Base-by-base conservation (phyloP, 2,329 filamentous ascomycete genomes). In the Neodidymelliopsis sp. region DNA sequence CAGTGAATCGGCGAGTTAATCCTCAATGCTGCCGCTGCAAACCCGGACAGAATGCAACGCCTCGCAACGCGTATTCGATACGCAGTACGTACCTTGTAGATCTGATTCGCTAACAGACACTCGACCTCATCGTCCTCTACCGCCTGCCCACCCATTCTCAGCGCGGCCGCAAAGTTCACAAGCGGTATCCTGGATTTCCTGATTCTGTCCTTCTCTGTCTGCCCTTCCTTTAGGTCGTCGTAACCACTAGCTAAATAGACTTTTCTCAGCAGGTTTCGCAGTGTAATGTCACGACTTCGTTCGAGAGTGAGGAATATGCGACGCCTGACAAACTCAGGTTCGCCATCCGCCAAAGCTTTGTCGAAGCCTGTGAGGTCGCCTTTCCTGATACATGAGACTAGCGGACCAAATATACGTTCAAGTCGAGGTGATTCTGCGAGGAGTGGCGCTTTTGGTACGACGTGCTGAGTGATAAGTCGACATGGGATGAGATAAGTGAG, bases 251-350 rank as follows among this genome's bases (percentile, higher is more conserved):
- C 84, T 15, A 97, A 71, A 69, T 94, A 97, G 2, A 97, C 92
- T 69, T 95, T 96, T 29, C 94, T 85, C 53, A 97, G 84, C 3
- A 99, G 79, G 69, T 99, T 99, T 46, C 94, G 88, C 55, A 99
- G 75, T 8, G 91, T 89, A 54, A 97, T 91, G 66, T 99, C 94
- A 38, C 94, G 88, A 10, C 91, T 90, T 31, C 94, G 85, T 70
- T 99, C 94, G 0, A 99, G 81, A 0, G 94, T 97, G 16, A 99
- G 83, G 73, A 97, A 99, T 61, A 99, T 96, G 33, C 93, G 88
- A 22, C 89, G 85, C 71, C 89, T 93, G 56, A 97, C 91, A 61
- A 97, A 96, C 60, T 94, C 90, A n/a, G 91, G 86, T 74, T 97
- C 92, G 19, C 89, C 88, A 6, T 86, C 84, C 38, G 87, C 82